Evolutionary conservation across 2,329 filamentous ascomycete genomes (phyloP).

Genomic region (Diaporthe ampelina): DNA sequence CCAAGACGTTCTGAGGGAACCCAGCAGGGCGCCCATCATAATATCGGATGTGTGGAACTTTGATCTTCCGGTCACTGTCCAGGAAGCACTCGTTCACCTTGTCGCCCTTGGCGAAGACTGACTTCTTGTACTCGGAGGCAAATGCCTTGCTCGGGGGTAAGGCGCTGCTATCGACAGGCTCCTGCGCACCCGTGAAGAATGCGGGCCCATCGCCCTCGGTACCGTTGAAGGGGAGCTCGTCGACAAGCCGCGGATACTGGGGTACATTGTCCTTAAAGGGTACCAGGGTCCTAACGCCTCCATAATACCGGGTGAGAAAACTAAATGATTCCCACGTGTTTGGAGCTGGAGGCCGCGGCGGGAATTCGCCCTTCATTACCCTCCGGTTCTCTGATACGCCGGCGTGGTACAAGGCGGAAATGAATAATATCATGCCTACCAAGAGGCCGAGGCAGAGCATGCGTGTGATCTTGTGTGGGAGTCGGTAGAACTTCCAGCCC

Average conservation of each 20-base stretch:
- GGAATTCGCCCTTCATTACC: slow-evolving; percentile 68
- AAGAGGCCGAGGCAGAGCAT: slow-evolving; percentile 83
- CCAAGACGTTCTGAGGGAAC: slow-evolving; percentile 86
- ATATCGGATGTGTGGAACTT: slow-evolving; percentile 78
- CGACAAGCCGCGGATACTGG: slow-evolving; percentile 81
- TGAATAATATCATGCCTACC: slow-evolving; percentile 79
- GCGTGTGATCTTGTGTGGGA: slow-evolving; percentile 81
- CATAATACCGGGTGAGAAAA: slow-evolving; percentile 91
- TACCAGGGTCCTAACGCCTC: slow-evolving; percentile 82
- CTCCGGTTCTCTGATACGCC: slow-evolving; percentile 78
- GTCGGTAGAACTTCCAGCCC: slow-evolving; percentile 65
- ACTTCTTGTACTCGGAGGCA: slow-evolving; percentile 53
- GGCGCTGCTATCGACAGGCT: slow-evolving; percentile 50
- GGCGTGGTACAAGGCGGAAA: slow-evolving; percentile 80
- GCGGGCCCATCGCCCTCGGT: slow-evolving; percentile 46
- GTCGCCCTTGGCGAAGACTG: slow-evolving; percentile 56
- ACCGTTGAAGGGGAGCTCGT: slow-evolving; percentile 66
- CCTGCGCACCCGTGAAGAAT: slow-evolving; percentile 41
- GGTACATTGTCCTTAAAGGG: slow-evolving; percentile 76
- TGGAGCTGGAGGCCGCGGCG: slow-evolving; percentile 73
- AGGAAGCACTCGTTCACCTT: slow-evolving; percentile 83
- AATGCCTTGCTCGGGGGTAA: slow-evolving; percentile 69
- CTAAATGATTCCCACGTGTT: slow-evolving; percentile 87
- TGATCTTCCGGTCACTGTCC: slow-evolving; percentile 74
- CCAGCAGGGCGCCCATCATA: slow-evolving; percentile 85